Conservation (phyloP, 225 moss, liverwort and hornwort species). For the Lunularia cruciata region DNA sequence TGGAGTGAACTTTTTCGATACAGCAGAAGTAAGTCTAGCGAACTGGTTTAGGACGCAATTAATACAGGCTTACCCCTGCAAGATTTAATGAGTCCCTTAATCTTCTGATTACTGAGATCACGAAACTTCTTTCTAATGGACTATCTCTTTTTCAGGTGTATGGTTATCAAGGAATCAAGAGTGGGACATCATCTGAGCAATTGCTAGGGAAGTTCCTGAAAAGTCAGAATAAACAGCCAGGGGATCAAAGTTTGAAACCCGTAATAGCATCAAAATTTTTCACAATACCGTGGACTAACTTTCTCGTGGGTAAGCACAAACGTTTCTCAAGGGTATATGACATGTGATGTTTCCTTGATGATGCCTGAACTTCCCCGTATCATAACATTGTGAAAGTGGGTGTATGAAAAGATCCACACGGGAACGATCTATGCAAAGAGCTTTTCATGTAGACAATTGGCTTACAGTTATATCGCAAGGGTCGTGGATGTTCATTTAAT, state of each 20-base stretch:
- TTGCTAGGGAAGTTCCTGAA: conserved; percentile 70
- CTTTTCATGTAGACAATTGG: no score
- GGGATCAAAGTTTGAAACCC: conserved; percentile 32
- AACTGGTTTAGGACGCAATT: background rate
- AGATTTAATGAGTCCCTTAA: background rate
- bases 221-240: conserved; percentile 23
- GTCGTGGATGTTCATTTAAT: no score
- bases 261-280: conserved; percentile 88
- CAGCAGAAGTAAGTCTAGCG: conserved; percentile 72
- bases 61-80: background rate
- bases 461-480: no score
- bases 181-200: conserved; percentile 85
- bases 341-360: background rate
- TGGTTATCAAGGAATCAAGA: conserved; percentile 85
- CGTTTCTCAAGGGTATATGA: background rate
- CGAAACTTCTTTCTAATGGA: no score
- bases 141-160: conserved; percentile 59
- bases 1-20: conserved; percentile 93
- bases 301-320: conserved; percentile 54
- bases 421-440: no score
- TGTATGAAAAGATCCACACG: no score
- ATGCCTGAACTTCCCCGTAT: no score
- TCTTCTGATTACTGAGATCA: no score
- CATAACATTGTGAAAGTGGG: no score
- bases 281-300: conserved; percentile 92